These are phyloP conservation scores for Penicillium sp. DNA, from an alignment of 2,329 filamentous ascomycete species.

Conservation along the genomic window DNA sequence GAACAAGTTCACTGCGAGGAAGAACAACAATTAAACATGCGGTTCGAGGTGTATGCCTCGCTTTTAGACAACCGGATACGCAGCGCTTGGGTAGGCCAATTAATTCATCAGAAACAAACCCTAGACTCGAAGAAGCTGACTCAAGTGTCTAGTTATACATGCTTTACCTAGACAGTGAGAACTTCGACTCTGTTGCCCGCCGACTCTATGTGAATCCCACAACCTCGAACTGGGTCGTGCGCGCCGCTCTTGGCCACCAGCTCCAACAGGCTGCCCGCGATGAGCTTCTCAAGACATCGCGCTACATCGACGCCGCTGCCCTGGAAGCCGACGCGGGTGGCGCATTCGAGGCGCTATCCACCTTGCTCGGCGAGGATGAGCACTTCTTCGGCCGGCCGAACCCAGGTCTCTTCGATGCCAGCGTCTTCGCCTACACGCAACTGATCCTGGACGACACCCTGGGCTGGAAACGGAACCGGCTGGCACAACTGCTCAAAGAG, in stretches of 20 bases:
- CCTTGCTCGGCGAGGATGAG: constrained; percentile 47
- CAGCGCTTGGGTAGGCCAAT: constrained; percentile 63
- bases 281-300: constrained; percentile 59
- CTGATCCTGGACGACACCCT: constrained; percentile 60
- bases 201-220: constrained; percentile 62
- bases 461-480: constrained; percentile 55
- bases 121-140: not conserved
- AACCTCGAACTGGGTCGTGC: constrained; percentile 54
- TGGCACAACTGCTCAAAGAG: constrained; percentile 50
- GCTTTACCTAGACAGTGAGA: constrained; percentile 65
- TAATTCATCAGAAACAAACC: not conserved
- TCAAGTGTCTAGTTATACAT: constrained; percentile 54
- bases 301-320: constrained; percentile 47
- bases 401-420: constrained; percentile 75
- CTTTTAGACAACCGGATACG: constrained; percentile 70
- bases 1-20: constrained; percentile 42
- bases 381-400: constrained; percentile 53
- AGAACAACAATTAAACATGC: constrained; percentile 46
- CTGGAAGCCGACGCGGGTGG: constrained; percentile 54
- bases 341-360: constrained; percentile 55
- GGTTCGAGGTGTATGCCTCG: constrained; percentile 66
- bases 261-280: constrained; percentile 63
- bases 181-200: constrained; percentile 57
- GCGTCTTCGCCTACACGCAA: constrained; percentile 81
- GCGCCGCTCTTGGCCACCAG: constrained; percentile 53